A percentile compares a stretch with the other conserved stretches of the same genome.
Conservation (phyloP, 2,329 filamentous ascomycete species). For the Aspergillus terreus region DNA sequence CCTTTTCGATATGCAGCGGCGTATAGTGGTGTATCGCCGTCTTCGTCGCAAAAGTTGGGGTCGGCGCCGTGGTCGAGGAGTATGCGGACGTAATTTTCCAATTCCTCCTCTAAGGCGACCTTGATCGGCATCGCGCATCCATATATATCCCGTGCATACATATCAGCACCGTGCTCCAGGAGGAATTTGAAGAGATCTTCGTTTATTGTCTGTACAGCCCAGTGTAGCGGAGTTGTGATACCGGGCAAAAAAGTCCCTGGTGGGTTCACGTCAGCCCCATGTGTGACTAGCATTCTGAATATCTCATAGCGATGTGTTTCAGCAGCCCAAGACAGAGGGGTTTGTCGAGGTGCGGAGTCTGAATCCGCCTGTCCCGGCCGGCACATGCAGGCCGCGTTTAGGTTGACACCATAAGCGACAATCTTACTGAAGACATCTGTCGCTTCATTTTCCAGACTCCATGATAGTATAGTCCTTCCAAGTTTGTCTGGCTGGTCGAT, state of each 20-base stretch:
- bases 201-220: neutral
- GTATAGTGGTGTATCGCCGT: neutral
- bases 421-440: neutral
- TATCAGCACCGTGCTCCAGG: neutral
- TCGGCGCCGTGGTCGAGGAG: neutral
- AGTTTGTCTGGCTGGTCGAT: neutral
- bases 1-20: neutral
- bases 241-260: neutral
- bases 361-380: neutral
- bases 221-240: neutral
- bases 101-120: neutral
- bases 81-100: neutral
- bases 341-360: neutral
- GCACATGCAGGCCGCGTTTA: neutral
- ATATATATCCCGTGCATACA: neutral
- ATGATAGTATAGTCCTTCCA: neutral
- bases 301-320: neutral
- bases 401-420: neutral
- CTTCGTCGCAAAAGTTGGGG: neutral
- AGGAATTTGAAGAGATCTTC: neutral
- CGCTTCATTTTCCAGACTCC: neutral
- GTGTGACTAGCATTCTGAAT: neutral
- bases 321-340: neutral
- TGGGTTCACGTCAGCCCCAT: neutral
- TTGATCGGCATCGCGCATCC: neutral